Conservation (phyloP, 2,329 filamentous ascomycete genomes). For the Cucurbitaria berberidis region DNA sequence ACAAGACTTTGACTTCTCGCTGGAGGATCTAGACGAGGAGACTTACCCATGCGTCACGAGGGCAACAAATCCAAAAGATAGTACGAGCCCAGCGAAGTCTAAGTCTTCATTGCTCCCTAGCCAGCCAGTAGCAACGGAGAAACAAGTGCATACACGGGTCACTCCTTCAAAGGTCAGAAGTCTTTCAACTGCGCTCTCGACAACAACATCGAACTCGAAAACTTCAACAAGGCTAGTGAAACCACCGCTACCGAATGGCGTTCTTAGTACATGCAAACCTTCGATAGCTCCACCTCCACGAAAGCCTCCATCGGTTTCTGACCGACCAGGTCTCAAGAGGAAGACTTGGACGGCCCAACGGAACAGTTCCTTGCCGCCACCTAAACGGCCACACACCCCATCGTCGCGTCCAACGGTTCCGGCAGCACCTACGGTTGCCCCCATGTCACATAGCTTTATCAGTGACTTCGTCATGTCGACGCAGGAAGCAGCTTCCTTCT, state of each 20-base stretch:
- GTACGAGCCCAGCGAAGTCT: not conserved
- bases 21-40: conserved; percentile 49
- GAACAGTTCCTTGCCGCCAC: not conserved
- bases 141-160: not conserved
- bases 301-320: conserved; percentile 6
- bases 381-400: conserved; percentile 1
- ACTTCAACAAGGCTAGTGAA: not conserved
- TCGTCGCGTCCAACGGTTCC: not conserved
- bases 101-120: not conserved
- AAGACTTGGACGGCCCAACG: not conserved
- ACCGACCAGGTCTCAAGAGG: conserved; percentile 12
- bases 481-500: conserved; percentile 34
- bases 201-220: not conserved
- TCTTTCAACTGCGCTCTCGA: not conserved
- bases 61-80: not conserved
- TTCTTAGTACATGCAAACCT: not conserved
- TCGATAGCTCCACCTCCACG: not conserved
- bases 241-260: not conserved
- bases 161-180: not conserved
- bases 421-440: not conserved
- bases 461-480: conserved; percentile 34
- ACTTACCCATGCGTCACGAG: not conserved
- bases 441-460: not conserved
- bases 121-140: not conserved
- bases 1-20: conserved; percentile 49